Evolutionary conservation across 768 basidiomycete species (phyloP).

Genomic region (Termitomyces sp.): DNA sequence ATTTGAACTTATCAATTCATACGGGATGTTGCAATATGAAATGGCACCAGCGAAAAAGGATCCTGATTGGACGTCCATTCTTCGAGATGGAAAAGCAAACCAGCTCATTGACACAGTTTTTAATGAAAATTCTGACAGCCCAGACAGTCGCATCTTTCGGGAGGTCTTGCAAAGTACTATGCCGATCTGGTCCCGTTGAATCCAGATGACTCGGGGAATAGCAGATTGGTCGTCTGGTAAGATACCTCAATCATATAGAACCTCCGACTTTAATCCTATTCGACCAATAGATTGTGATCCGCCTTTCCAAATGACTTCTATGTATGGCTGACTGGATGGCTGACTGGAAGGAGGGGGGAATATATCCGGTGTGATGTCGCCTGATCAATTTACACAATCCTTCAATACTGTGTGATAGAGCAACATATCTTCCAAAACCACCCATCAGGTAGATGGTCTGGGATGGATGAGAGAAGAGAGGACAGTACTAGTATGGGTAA

Average conservation of each 20-base stretch:
- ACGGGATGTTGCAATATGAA: conserved; percentile 32
- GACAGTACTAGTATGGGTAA: too few relatives aligned
- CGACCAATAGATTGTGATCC: not conserved
- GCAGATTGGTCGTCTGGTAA: not conserved
- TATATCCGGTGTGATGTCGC: conserved; percentile 51
- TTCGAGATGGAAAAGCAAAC: conserved; percentile 25
- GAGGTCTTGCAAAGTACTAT: conserved; percentile 12
- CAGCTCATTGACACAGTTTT: conserved; percentile 29
- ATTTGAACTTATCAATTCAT: conserved; percentile 39
- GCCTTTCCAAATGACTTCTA: not conserved
- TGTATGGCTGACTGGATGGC: conserved; percentile 33
- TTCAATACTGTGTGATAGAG: not conserved
- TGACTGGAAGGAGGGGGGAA: conserved; percentile 34
- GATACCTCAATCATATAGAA: not conserved
- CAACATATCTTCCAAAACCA: not conserved
- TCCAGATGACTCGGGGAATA: not conserved
- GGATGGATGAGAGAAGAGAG: too few relatives aligned
- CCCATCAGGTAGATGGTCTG: not conserved
- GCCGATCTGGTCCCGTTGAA: not conserved
- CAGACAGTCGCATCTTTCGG: conserved; percentile 7
- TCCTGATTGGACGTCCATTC: conserved; percentile 29
- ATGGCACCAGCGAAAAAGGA: conserved; percentile 28
- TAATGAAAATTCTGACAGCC: conserved; percentile 2
- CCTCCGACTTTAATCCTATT: not conserved
- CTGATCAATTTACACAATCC: conserved; percentile 18